Percentiles rank a stretch among this genome's conserved stretches.
Conservation (phyloP, 352 stramenopile genomes). For the Pythium rishiriense region DNA sequence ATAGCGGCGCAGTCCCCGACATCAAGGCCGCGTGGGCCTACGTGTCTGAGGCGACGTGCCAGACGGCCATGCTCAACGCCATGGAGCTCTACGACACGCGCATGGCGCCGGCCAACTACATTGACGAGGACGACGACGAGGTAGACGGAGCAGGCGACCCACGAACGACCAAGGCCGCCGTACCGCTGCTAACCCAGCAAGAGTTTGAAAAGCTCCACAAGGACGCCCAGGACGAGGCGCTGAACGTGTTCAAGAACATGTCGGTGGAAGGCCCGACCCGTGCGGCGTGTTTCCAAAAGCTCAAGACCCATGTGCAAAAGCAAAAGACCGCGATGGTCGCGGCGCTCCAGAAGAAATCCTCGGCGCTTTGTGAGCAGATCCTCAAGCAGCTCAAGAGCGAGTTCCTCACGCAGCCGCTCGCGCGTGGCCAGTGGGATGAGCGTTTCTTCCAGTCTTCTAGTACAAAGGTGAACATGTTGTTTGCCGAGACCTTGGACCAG, state of each 20-base stretch:
- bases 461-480: conserved; percentile 23
- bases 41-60: conserved; percentile 76
- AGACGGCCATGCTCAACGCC: conserved; percentile 52
- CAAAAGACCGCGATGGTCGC: conserved; percentile 54
- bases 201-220: conserved; percentile 80
- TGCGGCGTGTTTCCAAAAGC: conserved; percentile 65
- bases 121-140: conserved; percentile 28
- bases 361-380: conserved; percentile 47
- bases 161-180: background rate
- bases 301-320: conserved; percentile 73
- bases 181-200: conserved; percentile 51
- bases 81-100: conserved; percentile 56
- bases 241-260: conserved; percentile 63
- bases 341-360: conserved; percentile 59
- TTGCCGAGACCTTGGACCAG: conserved; percentile 43
- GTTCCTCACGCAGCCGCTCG: conserved; percentile 44
- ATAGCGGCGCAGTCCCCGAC: conserved; percentile 71
- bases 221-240: conserved; percentile 66
- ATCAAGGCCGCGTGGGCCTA: conserved; percentile 86
- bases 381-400: conserved; percentile 38
- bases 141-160: background rate
- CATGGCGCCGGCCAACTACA: conserved; percentile 40
- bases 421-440: conserved; percentile 42
- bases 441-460: conserved; percentile 2
- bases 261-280: conserved; percentile 70